Base-by-base conservation (phyloP, 2,329 filamentous ascomycete genomes). In the Botrytis aclada region DNA sequence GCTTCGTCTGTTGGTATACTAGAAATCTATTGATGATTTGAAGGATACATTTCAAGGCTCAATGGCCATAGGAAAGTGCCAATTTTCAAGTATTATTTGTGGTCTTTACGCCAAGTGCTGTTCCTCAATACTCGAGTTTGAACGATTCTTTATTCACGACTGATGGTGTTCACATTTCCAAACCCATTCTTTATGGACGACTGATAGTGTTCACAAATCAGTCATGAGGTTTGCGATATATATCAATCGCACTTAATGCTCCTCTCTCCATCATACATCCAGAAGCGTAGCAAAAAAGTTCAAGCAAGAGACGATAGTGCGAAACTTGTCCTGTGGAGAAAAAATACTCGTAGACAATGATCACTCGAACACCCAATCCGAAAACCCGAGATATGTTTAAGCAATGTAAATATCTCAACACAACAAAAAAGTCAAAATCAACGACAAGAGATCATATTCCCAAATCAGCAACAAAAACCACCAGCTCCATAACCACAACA, bases 241-340 rank as follows among this genome's bases (percentile, higher is more conserved):
- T 29, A 29, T 29, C 43, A n/a, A n/a, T n/a, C n/a, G 6, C 14
- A 54, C 12, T 8, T n/a, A 16, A 1, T 54, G 47, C 51, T 54
- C 14, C n/a, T 1, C 12, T 8, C 7, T 8, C 47, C 16, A 29
- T 4, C 12, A 54, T n/a, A 16, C 4, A 22, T 22, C 14, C 1
- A 45, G 20, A 45, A 18, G 5, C 18, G 18, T 18, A 8, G 22
- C 43, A 22, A 18, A 22, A 22, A 1, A 54, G 12, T 54, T 12
- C 1, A 54, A 54, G 12, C 47, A n/a, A n/a, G 47, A 54, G 25
- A 3, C 6, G 25, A 54, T 16, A 54, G 25, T 14, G 12, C 25
- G 25, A 54, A 5, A 3, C 3, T 14, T n/a, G 0, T n/a, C n/a
- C 12, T n/a, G 2, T 6, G 4, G 0, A n/a, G 10, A 5, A 16